Evolutionary conservation across 257 asterid species (phyloP).

Genomic region (Capsicum rhomboideum): DNA sequence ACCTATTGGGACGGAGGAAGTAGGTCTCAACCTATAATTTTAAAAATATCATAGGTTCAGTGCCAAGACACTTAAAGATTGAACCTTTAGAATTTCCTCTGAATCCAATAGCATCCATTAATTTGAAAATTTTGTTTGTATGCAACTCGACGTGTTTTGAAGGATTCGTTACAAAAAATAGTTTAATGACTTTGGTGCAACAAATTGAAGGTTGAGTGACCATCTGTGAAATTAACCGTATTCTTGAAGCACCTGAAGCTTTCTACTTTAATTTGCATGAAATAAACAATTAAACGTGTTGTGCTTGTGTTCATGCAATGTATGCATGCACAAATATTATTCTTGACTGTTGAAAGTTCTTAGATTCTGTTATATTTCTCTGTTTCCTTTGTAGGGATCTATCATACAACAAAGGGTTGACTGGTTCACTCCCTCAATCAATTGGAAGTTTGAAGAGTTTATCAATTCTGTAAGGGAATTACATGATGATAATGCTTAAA

Average conservation of each 20-base stretch:
- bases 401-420: conserved; percentile 61
- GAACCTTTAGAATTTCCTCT: no score
- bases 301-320: not conserved
- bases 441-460: conserved; percentile 55
- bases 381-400: conserved; percentile 54
- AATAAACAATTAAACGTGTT: not conserved
- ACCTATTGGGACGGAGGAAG: no score
- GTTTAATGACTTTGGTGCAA: not conserved
- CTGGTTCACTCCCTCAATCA: conserved; percentile 52
- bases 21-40: no score
- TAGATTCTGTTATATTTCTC: not conserved
- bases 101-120: not conserved
- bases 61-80: no score
- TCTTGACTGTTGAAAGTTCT: not conserved
- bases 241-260: not conserved
- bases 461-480: conserved; percentile 59
- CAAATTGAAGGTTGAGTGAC: not conserved
- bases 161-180: not conserved
- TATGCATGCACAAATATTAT: not conserved
- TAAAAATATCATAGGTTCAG: no score
- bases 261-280: not conserved
- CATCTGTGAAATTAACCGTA: not conserved
- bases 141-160: not conserved
- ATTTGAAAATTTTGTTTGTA: not conserved
- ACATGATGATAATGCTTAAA: not conserved